These are phyloP conservation scores for Dactylellina parvicollis DNA, from an alignment of 2,329 filamentous ascomycete species.

Conservation along the genomic window DNA sequence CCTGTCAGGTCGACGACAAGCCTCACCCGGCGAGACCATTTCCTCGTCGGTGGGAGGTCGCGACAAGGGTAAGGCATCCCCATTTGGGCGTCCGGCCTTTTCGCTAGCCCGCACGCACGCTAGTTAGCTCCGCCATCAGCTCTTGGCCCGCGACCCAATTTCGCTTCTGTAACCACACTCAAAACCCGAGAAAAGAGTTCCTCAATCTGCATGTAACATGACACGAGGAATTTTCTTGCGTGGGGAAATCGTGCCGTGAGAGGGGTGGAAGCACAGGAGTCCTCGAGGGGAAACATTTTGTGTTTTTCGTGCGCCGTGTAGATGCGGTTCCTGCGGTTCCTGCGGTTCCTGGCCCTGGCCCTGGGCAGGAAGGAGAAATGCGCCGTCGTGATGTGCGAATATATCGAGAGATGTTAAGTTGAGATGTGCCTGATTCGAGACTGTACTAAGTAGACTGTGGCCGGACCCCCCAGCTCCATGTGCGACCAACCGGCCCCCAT, in stretches of 20 bases:
- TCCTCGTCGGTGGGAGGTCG: conserved; percentile 5
- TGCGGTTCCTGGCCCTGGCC: not conserved
- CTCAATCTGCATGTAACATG: conserved; percentile 54
- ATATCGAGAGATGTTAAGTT: not conserved
- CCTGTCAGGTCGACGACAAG: conserved; percentile 11
- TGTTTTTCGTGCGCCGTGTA: conserved; percentile 24
- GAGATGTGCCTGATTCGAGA: conserved; percentile 34
- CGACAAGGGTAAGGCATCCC: conserved; percentile 36
- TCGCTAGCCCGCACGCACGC: too few relatives aligned
- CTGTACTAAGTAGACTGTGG: too few relatives aligned
- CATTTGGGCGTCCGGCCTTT: conserved; percentile 27
- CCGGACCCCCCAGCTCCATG: conserved; percentile 42
- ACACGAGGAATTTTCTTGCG: conserved; percentile 46
- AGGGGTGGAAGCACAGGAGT: conserved; percentile 51
- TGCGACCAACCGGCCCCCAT: conserved; percentile 13
- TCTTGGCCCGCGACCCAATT: conserved; percentile 43
- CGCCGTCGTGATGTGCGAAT: not conserved
- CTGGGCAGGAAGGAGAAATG: not conserved
- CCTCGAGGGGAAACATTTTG: conserved; percentile 29
- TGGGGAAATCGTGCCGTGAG: conserved; percentile 52
- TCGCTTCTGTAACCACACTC: conserved; percentile 54
- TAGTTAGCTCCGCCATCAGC: conserved; percentile 10
- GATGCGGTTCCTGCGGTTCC: conserved; percentile 24
- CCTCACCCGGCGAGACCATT: conserved; percentile 42
- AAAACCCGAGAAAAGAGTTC: conserved; percentile 47